These are phyloP conservation scores for Yamadazyma buinensis DNA, from an alignment of 1,139 yeast species.

Conservation along the genomic window DNA sequence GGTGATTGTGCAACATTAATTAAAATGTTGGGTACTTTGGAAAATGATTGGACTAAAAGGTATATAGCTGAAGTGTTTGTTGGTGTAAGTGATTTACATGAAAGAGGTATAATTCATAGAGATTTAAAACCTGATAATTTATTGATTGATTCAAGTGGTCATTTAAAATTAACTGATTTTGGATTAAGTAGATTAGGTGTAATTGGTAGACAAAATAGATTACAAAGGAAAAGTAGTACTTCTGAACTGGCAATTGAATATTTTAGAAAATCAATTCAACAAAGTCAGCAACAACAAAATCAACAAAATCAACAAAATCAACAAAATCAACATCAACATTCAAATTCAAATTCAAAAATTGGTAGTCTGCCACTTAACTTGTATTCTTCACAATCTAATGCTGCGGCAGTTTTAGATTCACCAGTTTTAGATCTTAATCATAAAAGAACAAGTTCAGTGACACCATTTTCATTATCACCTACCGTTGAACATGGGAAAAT, in stretches of 20 bases:
- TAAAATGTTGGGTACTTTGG: constrained; percentile 73
- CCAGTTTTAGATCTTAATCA: constrained; percentile 27
- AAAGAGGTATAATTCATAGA: constrained; percentile 86
- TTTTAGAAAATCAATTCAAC: constrained; percentile 30
- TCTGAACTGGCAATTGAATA: constrained; percentile 44
- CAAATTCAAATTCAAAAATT: neutral
- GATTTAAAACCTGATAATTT: constrained; percentile 95
- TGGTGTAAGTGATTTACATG: constrained; percentile 87
- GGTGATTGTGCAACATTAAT: constrained; percentile 92
- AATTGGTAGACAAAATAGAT: constrained; percentile 66
- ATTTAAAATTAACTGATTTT: constrained; percentile 88
- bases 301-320: constrained; percentile 7
- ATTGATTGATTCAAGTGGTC: constrained; percentile 82
- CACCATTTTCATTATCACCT: constrained; percentile 50
- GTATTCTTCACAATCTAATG: constrained; percentile 1
- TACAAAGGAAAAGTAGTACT: constrained; percentile 42
- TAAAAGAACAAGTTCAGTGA: constrained; percentile 36
- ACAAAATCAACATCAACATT: constrained; percentile 4
- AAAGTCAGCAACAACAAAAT: constrained; percentile 12
- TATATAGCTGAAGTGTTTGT: constrained; percentile 88
- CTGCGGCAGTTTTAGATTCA: constrained; percentile 15
- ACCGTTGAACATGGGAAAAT: constrained; percentile 32
- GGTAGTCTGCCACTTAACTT: too few relatives aligned
- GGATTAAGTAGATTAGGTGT: constrained; percentile 91
- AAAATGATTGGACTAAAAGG: constrained; percentile 83